Percentiles rank a stretch among this genome's conserved stretches.
These are phyloP conservation scores for Hippophae rhamnoides DNA, from an alignment of 306 rosid genomes.

Conservation along the genomic window DNA sequence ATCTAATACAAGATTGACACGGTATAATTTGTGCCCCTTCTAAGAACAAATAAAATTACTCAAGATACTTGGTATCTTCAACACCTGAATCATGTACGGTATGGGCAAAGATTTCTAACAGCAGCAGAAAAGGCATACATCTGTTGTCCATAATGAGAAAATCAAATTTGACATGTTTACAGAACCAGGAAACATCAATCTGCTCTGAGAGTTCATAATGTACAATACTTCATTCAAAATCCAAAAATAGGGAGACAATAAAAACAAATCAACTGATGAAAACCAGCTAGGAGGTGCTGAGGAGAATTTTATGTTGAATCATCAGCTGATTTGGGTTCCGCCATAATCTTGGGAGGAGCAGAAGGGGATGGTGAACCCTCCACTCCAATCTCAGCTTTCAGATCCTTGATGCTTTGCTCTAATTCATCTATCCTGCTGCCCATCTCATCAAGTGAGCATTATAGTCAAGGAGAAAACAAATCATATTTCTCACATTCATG, in stretches of 20 bases:
- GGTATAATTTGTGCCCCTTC: too few species aligned
- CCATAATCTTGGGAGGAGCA: slow-evolving; percentile 13
- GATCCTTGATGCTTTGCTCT: slow-evolving; percentile 42
- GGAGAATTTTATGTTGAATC: slow-evolving; percentile 16
- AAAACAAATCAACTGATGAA: background rate
- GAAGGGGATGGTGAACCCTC: slow-evolving; percentile 27
- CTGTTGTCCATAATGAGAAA: too few species aligned
- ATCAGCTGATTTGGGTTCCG: slow-evolving; percentile 22
- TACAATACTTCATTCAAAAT: background rate
- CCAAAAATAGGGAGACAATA: background rate
- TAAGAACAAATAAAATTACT: too few species aligned
- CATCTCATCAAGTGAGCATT: slow-evolving; percentile 38
- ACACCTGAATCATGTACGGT: too few species aligned
- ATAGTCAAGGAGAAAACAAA: slow-evolving; percentile 24
- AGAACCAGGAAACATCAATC: too few species aligned
- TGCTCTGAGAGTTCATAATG: background rate
- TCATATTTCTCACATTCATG: background rate
- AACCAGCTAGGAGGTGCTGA: background rate
- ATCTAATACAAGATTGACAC: too few species aligned
- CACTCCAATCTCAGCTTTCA: slow-evolving; percentile 33
- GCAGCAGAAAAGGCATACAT: too few species aligned
- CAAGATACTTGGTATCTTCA: too few species aligned
- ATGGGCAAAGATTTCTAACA: too few species aligned
- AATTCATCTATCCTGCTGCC: slow-evolving; percentile 41
- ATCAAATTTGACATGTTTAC: too few species aligned